These are phyloP conservation scores for Phaeotremella skinneri DNA, from an alignment of 768 basidiomycete genomes.

Conservation along the genomic window DNA sequence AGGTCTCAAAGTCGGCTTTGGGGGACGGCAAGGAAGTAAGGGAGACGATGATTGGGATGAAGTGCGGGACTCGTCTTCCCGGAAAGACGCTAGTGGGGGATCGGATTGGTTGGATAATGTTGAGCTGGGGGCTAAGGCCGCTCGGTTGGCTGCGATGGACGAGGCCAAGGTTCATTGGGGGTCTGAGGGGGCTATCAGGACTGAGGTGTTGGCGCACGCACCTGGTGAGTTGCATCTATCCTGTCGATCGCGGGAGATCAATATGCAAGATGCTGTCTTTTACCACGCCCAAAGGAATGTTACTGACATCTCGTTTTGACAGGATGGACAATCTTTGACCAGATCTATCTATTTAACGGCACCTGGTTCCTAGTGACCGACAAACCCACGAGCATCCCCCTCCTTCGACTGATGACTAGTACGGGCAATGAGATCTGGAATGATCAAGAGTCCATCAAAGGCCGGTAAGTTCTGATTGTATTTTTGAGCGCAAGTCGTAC, in stretches of 20 bases:
- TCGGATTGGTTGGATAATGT: slow-evolving; percentile 34
- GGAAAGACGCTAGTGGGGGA: slow-evolving; percentile 11
- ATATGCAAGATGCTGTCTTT: slow-evolving; percentile 40
- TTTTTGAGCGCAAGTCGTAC: neutral
- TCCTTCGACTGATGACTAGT: slow-evolving; percentile 67
- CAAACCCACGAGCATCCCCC: slow-evolving; percentile 65
- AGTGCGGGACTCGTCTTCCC: slow-evolving; percentile 1
- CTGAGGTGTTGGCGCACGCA: slow-evolving; percentile 70
- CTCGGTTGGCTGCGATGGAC: slow-evolving; percentile 38
- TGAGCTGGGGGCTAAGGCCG: slow-evolving; percentile 26
- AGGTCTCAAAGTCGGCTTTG: slow-evolving; percentile 32
- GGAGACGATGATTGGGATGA: slow-evolving; percentile 15
- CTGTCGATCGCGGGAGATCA: slow-evolving; percentile 46
- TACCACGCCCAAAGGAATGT: slow-evolving; percentile 7
- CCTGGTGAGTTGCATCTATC: slow-evolving; percentile 60
- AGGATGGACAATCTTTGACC: slow-evolving; percentile 92
- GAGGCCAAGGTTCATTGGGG: slow-evolving; percentile 45
- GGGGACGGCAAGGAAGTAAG: slow-evolving; percentile 4
- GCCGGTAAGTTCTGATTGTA: slow-evolving; percentile 38
- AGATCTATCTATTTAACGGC: slow-evolving; percentile 75
- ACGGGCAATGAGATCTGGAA: slow-evolving; percentile 64
- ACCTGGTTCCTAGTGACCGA: slow-evolving; percentile 79
- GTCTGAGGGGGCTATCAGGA: slow-evolving; percentile 48
- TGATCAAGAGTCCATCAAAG: slow-evolving; percentile 59
- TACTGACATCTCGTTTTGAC: slow-evolving; percentile 8